These are phyloP conservation scores for Gaillardinia entomophila DNA, from an alignment of 805 yeast species.

Conservation along the genomic window DNA sequence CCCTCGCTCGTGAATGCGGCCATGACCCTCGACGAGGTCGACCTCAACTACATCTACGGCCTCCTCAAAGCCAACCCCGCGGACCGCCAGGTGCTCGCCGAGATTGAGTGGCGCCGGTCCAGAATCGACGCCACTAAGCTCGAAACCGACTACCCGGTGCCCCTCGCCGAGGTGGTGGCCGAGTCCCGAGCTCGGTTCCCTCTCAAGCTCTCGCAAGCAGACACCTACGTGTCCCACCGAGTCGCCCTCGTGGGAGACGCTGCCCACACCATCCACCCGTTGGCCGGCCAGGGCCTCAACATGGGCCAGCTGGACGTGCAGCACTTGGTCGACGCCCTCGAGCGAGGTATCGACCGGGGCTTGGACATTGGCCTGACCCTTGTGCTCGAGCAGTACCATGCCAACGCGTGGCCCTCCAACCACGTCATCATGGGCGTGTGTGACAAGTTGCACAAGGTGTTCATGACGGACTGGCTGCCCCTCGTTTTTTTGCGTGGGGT, in stretches of 20 bases:
- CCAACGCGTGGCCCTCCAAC: slow-evolving; percentile 74
- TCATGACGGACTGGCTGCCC: slow-evolving; percentile 67
- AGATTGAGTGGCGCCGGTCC: slow-evolving; percentile 66
- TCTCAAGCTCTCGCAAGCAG: slow-evolving; percentile 82
- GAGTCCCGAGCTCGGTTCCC: slow-evolving; percentile 85
- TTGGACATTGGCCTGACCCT: slow-evolving; percentile 79
- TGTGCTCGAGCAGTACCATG: slow-evolving; percentile 82
- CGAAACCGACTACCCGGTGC: slow-evolving; percentile 63
- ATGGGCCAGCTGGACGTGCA: slow-evolving; percentile 96
- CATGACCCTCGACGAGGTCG: slow-evolving; percentile 70
- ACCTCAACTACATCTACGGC: slow-evolving; percentile 63
- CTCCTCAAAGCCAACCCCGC: slow-evolving; percentile 29
- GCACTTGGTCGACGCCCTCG: slow-evolving; percentile 61
- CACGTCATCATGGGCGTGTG: slow-evolving; percentile 81
- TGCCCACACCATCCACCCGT: slow-evolving; percentile 94
- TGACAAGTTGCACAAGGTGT: slow-evolving; percentile 86
- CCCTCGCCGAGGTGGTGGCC: slow-evolving; percentile 51
- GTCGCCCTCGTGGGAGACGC: slow-evolving; percentile 97
- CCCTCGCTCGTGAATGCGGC: slow-evolving; percentile 78
- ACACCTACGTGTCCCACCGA: slow-evolving; percentile 75
- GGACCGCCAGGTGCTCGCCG: slow-evolving; percentile 51
- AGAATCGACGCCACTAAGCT: slow-evolving; percentile 36
- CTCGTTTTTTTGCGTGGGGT: slow-evolving; percentile 67
- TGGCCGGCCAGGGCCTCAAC: slow-evolving; percentile 96
- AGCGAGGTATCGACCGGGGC: slow-evolving; percentile 68